Conservation (phyloP, 225 moss, liverwort and hornwort genomes). For the Sphagnum contortum region DNA sequence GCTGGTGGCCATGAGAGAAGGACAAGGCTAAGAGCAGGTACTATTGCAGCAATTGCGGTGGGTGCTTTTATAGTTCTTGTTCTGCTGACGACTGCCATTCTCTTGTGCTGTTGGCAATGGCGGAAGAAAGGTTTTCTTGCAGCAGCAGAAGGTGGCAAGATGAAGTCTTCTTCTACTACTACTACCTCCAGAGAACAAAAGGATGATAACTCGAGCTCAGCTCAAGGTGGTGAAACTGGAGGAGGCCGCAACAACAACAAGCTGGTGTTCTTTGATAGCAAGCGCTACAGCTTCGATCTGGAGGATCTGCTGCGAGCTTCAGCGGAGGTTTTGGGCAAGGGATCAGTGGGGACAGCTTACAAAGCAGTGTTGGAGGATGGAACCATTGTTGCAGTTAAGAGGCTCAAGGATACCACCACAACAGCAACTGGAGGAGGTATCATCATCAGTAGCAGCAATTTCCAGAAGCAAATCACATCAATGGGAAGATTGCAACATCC, state of each 20-base stretch:
- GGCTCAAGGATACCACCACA: slow-evolving; percentile 66
- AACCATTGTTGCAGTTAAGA: slow-evolving; percentile 62
- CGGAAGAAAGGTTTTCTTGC: slow-evolving; percentile 6
- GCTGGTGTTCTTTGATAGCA: slow-evolving; percentile 78
- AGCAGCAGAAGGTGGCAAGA: neutral
- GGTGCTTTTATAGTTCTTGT: slow-evolving; percentile 42
- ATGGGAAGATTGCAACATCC: slow-evolving; percentile 66
- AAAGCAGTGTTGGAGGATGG: slow-evolving; percentile 85
- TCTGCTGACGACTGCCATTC: slow-evolving; percentile 16
- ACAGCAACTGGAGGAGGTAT: neutral
- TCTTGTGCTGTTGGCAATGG: slow-evolving; percentile 30
- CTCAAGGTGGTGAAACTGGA: slow-evolving; percentile 28
- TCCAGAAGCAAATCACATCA: slow-evolving; percentile 51
- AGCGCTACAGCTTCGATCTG: slow-evolving; percentile 58
- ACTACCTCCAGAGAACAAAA: slow-evolving; percentile 12
- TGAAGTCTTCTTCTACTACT: slow-evolving; percentile 8
- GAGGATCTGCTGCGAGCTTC: slow-evolving; percentile 82
- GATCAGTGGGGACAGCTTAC: slow-evolving; percentile 85
- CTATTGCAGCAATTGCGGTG: slow-evolving; percentile 53
- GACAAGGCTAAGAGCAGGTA: slow-evolving; percentile 31
- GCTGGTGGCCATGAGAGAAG: neutral
- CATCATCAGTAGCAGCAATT: slow-evolving; percentile 32
- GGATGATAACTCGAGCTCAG: slow-evolving; percentile 63
- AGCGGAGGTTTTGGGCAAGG: slow-evolving; percentile 84
- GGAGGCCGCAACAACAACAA: slow-evolving; percentile 29